Evolutionary conservation across 1,284 basidiomycete genomes (phyloP).

Genomic region (Wallemia ichthyophaga): DNA sequence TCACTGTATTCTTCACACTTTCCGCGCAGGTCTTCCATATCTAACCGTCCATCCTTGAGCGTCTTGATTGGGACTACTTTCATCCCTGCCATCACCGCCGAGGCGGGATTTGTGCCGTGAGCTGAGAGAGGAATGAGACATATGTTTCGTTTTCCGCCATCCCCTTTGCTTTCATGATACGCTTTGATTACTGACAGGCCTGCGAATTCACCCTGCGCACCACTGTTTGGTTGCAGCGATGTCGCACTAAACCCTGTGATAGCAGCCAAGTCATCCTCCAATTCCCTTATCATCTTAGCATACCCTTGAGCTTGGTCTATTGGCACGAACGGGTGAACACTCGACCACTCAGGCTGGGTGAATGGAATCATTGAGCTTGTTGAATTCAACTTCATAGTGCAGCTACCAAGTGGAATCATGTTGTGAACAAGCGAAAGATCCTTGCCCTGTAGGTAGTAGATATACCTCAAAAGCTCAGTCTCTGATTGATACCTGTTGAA

Average conservation of each 20-base stretch:
- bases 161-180: conserved; percentile 65
- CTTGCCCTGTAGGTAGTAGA: conserved; percentile 74
- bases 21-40: conserved; percentile 48
- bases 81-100: conserved; percentile 67
- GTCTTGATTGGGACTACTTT: conserved; percentile 87
- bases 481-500: conserved; percentile 57
- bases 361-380: conserved; percentile 89
- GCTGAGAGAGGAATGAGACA: conserved; percentile 87
- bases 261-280: conserved; percentile 59
- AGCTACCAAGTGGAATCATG: conserved; percentile 90
- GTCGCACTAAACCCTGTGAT: conserved; percentile 88
- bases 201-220: conserved; percentile 81
- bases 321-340: conserved; percentile 77
- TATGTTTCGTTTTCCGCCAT: conserved; percentile 47
- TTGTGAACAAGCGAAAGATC: conserved; percentile 81
- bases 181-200: conserved; percentile 77
- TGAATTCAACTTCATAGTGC: conserved; percentile 91
- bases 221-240: conserved; percentile 89
- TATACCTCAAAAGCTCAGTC: conserved; percentile 90
- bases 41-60: conserved; percentile 55
- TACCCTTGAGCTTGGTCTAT: conserved; percentile 73
- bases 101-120: conserved; percentile 77
- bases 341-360: conserved; percentile 70
- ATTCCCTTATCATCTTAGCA: conserved; percentile 41
- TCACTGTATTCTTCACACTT: conserved; percentile 82